Conservation (phyloP, 2,329 filamentous ascomycete genomes). For the Pestalotiopsis fici region DNA sequence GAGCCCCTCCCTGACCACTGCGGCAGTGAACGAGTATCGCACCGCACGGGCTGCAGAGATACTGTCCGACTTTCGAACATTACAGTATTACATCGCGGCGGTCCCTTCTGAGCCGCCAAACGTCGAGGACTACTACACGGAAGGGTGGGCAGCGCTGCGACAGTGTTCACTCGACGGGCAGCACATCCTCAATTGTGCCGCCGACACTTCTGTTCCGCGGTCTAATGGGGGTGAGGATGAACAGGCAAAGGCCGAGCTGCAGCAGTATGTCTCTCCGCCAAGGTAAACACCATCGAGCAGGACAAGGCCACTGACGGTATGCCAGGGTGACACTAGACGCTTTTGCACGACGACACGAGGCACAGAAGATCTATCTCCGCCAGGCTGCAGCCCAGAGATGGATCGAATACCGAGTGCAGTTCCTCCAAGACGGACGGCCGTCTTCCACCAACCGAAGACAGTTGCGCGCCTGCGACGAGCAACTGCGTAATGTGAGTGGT, state of each 20-base stretch:
- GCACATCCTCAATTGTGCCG: conserved; percentile 65
- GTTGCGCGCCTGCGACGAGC: conserved; percentile 55
- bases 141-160: conserved; percentile 62
- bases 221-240: conserved; percentile 56
- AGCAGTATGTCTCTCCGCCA: conserved; percentile 49
- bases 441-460: conserved; percentile 46
- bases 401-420: conserved; percentile 53
- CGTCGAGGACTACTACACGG: conserved; percentile 62
- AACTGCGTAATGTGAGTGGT: conserved; percentile 54
- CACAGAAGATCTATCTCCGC: conserved; percentile 64
- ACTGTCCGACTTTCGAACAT: conserved; percentile 60
- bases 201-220: conserved; percentile 60
- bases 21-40: conserved; percentile 60
- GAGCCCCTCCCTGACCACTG: conserved; percentile 1
- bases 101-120: conserved; percentile 55
- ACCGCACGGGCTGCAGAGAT: conserved; percentile 62
- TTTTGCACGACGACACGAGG: conserved; percentile 62
- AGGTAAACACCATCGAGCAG: not conserved
- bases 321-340: conserved; percentile 60
- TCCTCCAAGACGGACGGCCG: conserved; percentile 54
- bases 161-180: conserved; percentile 65
- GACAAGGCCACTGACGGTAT: not conserved
- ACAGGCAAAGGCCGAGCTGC: conserved; percentile 62
- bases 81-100: conserved; percentile 64
- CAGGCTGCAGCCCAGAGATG: conserved; percentile 62